Evolutionary conservation across 1,284 basidiomycete genomes (phyloP).

Genomic region (Leccinum laetum): DNA sequence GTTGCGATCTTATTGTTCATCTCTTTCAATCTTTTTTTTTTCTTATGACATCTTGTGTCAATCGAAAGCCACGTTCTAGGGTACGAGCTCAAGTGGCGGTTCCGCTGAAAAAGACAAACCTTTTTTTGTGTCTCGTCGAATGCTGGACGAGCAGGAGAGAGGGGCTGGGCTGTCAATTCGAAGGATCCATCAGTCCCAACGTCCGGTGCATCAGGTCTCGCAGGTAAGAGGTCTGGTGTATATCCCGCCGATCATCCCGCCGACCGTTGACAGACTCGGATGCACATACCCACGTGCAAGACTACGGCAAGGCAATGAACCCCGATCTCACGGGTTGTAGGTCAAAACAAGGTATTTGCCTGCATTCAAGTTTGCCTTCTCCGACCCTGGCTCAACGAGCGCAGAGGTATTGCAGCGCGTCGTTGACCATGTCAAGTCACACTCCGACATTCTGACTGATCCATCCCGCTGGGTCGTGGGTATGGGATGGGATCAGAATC

Average conservation of each 20-base stretch:
- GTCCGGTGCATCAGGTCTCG: slow-evolving; percentile 42
- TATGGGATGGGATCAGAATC: slow-evolving; percentile 93
- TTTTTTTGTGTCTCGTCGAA: no score
- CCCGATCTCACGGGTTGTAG: slow-evolving; percentile 61
- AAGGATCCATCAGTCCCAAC: no score
- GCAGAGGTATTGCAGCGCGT: slow-evolving; percentile 64
- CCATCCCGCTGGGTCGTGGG: slow-evolving; percentile 77
- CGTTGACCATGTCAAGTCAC: slow-evolving; percentile 58
- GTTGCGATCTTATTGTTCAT: no score
- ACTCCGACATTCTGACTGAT: slow-evolving; percentile 55
- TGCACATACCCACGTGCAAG: slow-evolving; percentile 77
- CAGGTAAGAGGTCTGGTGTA: slow-evolving; percentile 43
- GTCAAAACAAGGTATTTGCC: slow-evolving; percentile 53
- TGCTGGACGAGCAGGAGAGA: no score
- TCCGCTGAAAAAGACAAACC: no score
- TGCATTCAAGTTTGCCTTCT: not conserved
- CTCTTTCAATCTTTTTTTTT: no score
- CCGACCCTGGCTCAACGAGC: slow-evolving; percentile 2
- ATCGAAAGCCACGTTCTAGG: no score
- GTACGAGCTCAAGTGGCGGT: no score
- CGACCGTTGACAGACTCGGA: slow-evolving; percentile 47
- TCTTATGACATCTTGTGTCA: no score
- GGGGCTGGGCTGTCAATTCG: no score
- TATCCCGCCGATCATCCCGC: not conserved
- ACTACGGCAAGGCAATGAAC: slow-evolving; percentile 66